Evolutionary conservation across 2,329 filamentous ascomycete genomes (phyloP).

Genomic region (Clonostachys chloroleuca): DNA sequence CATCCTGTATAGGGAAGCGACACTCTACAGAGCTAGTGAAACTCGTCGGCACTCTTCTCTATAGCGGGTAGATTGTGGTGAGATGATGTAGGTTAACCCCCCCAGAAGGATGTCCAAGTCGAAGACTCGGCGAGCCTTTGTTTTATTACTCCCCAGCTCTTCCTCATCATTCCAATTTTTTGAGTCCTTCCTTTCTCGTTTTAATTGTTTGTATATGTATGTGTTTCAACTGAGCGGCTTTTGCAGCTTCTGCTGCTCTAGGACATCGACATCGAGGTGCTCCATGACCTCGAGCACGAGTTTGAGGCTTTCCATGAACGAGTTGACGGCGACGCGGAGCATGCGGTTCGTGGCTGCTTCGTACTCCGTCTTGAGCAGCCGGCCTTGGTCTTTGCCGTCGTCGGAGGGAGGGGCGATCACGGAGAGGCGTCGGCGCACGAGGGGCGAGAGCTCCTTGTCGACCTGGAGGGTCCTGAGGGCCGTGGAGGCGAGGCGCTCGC

Average conservation of each 20-base stretch:
- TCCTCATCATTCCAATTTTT: neutral
- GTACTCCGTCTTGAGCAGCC: slow-evolving; percentile 70
- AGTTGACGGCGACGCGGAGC: slow-evolving; percentile 93
- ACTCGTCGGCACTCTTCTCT: too few relatives aligned
- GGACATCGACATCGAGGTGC: slow-evolving; percentile 80
- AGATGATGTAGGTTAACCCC: too few relatives aligned
- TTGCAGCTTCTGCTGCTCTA: slow-evolving; percentile 32
- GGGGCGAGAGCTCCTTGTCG: slow-evolving; percentile 82
- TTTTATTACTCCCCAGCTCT: neutral
- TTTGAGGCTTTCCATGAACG: slow-evolving; percentile 86
- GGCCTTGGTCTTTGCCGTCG: slow-evolving; percentile 12
- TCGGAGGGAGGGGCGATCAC: slow-evolving; percentile 31
- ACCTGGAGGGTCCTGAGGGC: slow-evolving; percentile 75
- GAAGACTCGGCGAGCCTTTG: too few relatives aligned
- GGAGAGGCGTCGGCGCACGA: slow-evolving; percentile 70
- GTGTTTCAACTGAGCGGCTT: neutral
- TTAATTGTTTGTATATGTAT: neutral
- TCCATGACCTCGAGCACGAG: slow-evolving; percentile 87
- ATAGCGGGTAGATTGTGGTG: too few relatives aligned
- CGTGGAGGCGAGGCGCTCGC: slow-evolving; percentile 68
- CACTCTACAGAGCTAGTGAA: too few relatives aligned
- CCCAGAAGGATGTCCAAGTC: too few relatives aligned
- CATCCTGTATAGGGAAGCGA: too few relatives aligned
- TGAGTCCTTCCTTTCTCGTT: neutral
- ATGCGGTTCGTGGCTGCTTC: slow-evolving; percentile 90